Percentiles rank a stretch among this genome's conserved stretches.
Evolutionary conservation across 1,284 basidiomycete genomes (phyloP).

Genomic region (Kwoniella shivajii): DNA sequence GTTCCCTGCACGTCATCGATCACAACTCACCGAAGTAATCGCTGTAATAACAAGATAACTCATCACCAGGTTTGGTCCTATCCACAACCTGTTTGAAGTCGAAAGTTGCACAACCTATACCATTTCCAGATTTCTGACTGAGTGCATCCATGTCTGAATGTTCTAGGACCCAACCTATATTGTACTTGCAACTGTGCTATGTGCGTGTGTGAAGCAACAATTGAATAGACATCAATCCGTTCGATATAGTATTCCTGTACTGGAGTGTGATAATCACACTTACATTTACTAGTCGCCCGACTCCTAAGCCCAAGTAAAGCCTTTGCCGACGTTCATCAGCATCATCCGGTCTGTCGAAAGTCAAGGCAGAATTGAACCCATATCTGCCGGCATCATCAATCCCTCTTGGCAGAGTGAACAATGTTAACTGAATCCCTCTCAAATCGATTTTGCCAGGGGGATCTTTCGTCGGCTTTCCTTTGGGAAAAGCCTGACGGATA

Average conservation of each 20-base stretch:
- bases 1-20: not conserved
- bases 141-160: not conserved
- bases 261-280: not conserved
- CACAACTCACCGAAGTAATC: conserved; percentile 7
- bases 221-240: not conserved
- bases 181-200: not conserved
- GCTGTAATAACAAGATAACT: conserved; percentile 1
- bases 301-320: not conserved
- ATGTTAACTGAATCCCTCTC: not conserved
- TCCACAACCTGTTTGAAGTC: not conserved
- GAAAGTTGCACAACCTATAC: not conserved
- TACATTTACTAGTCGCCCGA: not conserved
- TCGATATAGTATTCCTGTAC: not conserved
- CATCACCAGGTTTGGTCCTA: not conserved
- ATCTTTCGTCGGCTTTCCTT: too few relatives aligned
- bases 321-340: not conserved
- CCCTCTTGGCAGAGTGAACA: not conserved
- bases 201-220: not conserved
- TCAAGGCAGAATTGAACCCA: not conserved
- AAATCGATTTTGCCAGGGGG: not conserved
- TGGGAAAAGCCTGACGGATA: too few relatives aligned
- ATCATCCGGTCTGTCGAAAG: not conserved
- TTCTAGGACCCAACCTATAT: not conserved
- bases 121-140: not conserved
- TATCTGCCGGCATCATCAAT: not conserved